These are phyloP conservation scores for Cutaneotrichosporon sp. DNA, from an alignment of 1,284 basidiomycete species.

Conservation along the genomic window DNA sequence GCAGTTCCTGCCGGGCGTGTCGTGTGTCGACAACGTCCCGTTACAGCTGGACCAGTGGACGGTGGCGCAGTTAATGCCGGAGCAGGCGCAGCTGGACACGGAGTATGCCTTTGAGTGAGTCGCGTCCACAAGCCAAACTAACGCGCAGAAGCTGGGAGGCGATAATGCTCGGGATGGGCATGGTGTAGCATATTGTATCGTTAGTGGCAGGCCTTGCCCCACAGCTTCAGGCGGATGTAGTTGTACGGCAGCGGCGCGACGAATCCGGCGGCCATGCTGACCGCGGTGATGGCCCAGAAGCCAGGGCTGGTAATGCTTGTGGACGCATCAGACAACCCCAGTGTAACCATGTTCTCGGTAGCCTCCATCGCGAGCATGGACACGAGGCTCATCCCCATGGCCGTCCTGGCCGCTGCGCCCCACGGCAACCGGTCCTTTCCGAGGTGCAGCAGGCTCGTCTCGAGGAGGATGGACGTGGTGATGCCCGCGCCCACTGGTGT, in stretches of 20 bases:
- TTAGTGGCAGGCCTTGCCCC: slow-evolving; percentile 13
- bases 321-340: slow-evolving; percentile 5
- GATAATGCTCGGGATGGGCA: slow-evolving; percentile 5
- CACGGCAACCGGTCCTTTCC: slow-evolving; percentile 10
- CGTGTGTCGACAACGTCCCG: background rate
- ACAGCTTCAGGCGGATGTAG: slow-evolving; percentile 11
- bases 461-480: slow-evolving; percentile 13
- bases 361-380: slow-evolving; percentile 18
- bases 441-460: slow-evolving; percentile 12
- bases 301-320: slow-evolving; percentile 8
- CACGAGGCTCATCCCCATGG: slow-evolving; percentile 16
- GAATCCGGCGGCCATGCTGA: slow-evolving; percentile 11
- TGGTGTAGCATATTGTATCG: slow-evolving; percentile 1
- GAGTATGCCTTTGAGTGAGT: slow-evolving; percentile 4
- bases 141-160: slow-evolving; percentile 3
- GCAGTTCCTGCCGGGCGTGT: slow-evolving; percentile 1
- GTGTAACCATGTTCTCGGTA: slow-evolving; percentile 13
- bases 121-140: background rate
- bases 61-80: slow-evolving; percentile 1
- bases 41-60: slow-evolving; percentile 8
- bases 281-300: slow-evolving; percentile 11
- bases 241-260: slow-evolving; percentile 14
- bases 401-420: slow-evolving; percentile 7
- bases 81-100: slow-evolving; percentile 1
- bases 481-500: slow-evolving; percentile 14